Evolutionary conservation across 306 rosid species (phyloP).

Genomic region (Ormosia emarginata): DNA sequence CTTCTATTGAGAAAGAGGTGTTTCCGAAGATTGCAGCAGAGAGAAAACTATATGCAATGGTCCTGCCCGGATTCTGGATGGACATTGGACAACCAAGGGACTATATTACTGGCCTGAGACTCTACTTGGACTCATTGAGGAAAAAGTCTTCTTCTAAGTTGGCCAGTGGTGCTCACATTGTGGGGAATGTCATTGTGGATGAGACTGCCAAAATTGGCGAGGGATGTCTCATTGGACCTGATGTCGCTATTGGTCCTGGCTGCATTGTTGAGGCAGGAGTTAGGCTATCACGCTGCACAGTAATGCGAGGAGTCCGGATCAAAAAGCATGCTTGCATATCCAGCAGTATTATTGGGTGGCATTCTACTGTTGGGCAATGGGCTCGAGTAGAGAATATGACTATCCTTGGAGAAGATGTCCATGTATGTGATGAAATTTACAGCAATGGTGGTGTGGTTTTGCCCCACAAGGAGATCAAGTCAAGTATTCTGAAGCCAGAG

Average conservation of each 20-base stretch:
- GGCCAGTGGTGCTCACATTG: conserved; percentile 69
- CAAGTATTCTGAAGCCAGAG: conserved; percentile 95
- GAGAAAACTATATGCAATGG: conserved; percentile 88
- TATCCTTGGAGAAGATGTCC: conserved; percentile 94
- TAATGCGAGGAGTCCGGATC: conserved; percentile 86
- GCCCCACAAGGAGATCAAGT: conserved; percentile 97
- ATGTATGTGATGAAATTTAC: conserved; percentile 85
- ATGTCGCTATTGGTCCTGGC: conserved; percentile 96
- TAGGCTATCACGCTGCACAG: conserved; percentile 83
- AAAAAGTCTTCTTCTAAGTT: conserved; percentile 73
- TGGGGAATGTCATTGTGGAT: conserved; percentile 87
- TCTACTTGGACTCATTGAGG: conserved; percentile 79
- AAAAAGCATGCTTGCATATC: conserved; percentile 94
- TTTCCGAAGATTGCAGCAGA: conserved; percentile 91
- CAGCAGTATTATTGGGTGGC: conserved; percentile 93
- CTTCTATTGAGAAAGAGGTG: conserved; percentile 98
- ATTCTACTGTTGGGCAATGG: conserved; percentile 94
- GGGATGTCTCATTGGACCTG: conserved; percentile 96
- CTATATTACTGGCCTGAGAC: conserved; percentile 87
- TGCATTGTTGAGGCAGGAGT: conserved; percentile 89
- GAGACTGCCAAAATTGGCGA: conserved; percentile 88
- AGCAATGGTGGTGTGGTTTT: conserved; percentile 93
- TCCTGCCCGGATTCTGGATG: conserved; percentile 99
- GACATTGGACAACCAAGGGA: conserved; percentile 99
- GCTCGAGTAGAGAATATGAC: conserved; percentile 96